These are phyloP conservation scores for Fusarium staphyleae DNA, from an alignment of 2,329 filamentous ascomycete genomes.

Conservation along the genomic window DNA sequence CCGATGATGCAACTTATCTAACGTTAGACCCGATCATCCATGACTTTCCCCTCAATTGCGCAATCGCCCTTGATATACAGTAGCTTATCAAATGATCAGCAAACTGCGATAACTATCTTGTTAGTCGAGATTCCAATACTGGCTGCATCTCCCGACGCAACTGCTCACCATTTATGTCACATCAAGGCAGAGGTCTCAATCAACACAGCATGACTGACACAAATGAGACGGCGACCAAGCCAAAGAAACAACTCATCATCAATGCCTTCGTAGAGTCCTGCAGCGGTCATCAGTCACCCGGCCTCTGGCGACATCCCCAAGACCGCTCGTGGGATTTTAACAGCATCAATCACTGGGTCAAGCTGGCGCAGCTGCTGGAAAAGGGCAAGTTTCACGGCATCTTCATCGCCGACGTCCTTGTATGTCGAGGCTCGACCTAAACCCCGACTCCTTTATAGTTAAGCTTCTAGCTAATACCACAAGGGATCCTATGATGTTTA, in stretches of 20 bases:
- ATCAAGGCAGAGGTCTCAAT: too few species aligned
- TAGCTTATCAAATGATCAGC: too few species aligned
- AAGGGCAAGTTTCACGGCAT: constrained; percentile 69
- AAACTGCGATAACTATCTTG: too few species aligned
- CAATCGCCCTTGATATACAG: too few species aligned
- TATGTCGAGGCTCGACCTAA: constrained; percentile 20
- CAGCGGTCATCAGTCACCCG: constrained; percentile 55
- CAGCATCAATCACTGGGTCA: constrained; percentile 65
- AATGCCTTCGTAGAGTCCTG: constrained; percentile 53
- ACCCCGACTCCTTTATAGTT: too few species aligned
- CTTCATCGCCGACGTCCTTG: constrained; percentile 68
- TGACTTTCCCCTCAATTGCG: constrained; percentile 9
- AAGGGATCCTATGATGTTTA: constrained; percentile 73
- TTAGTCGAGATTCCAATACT: too few species aligned
- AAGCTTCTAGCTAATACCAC: background rate
- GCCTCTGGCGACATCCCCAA: constrained; percentile 65
- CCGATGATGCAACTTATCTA: too few species aligned
- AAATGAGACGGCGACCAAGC: too few species aligned
- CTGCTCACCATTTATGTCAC: too few species aligned
- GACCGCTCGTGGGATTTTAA: constrained; percentile 70
- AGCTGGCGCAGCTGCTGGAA: constrained; percentile 50
- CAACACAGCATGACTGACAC: too few species aligned
- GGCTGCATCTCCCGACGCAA: too few species aligned
- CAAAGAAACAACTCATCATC: constrained; percentile 51
- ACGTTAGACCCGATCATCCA: background rate